A percentile compares a stretch with the other conserved stretches of the same genome.
These are phyloP conservation scores for Lumnitzera littorea DNA, from an alignment of 345 rosid genomes.

Conservation along the genomic window DNA sequence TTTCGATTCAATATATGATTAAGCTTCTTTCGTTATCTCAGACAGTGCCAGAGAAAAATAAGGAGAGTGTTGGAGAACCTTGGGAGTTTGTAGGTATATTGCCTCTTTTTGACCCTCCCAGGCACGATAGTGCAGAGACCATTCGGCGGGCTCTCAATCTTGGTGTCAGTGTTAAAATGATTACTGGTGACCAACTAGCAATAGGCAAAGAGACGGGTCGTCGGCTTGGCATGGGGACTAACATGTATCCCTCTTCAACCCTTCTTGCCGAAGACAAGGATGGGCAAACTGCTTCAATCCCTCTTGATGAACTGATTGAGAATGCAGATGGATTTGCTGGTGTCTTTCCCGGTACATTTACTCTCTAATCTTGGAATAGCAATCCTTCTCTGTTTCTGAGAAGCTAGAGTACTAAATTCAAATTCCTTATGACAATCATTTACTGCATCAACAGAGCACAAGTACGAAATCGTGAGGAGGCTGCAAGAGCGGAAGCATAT, in stretches of 20 bases:
- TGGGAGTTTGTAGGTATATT: constrained; percentile 75
- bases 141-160: constrained; percentile 53
- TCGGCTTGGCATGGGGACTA: constrained; percentile 59
- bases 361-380: not conserved
- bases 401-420: too few relatives aligned
- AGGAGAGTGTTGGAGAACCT: constrained; percentile 54
- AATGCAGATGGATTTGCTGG: constrained; percentile 62
- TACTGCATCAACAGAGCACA: constrained; percentile 14
- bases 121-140: constrained; percentile 52
- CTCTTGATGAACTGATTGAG: constrained; percentile 40
- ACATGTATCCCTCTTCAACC: constrained; percentile 46
- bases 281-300: constrained; percentile 17
- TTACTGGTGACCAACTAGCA: constrained; percentile 67
- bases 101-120: constrained; percentile 64
- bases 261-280: constrained; percentile 32
- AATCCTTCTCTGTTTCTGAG: too few relatives aligned
- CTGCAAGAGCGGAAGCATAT: constrained; percentile 28
- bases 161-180: constrained; percentile 65
- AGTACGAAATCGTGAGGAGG: constrained; percentile 29
- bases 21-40: constrained; percentile 4
- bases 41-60: constrained; percentile 46
- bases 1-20: too few relatives aligned
- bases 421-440: too few relatives aligned
- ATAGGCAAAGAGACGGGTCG: constrained; percentile 63
- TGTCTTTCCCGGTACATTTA: constrained; percentile 44